phyloP scores from a whole-genome alignment of 441 rosid genomes.

The Erodium trifolium region DNA sequence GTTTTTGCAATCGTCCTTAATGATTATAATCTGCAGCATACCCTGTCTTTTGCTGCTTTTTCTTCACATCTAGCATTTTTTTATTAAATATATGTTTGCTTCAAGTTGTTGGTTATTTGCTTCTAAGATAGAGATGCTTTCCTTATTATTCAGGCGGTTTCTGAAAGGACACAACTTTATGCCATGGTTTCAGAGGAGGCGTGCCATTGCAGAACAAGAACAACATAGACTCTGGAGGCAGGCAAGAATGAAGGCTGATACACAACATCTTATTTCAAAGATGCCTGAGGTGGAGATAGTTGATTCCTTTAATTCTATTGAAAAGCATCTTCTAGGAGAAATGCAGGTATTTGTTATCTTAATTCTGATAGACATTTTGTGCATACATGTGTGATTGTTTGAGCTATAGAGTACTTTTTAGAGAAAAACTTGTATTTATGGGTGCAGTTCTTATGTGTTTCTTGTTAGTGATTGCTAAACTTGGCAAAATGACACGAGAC shows the following conservation, averaged over 20 bases:
- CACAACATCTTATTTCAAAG: conserved; percentile 48
- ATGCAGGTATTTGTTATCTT: conserved; percentile 38
- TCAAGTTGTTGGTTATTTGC: conserved; percentile 10
- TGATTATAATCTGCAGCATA: neutral
- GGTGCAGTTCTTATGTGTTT: neutral
- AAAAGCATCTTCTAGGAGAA: conserved; percentile 71
- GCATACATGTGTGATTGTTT: neutral
- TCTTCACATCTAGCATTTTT: neutral
- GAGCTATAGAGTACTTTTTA: neutral
- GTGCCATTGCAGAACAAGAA: conserved; percentile 69
- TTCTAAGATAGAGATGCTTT: conserved; percentile 17
- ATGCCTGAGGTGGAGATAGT: conserved; percentile 84
- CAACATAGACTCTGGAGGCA: conserved; percentile 81
- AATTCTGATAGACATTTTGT: neutral
- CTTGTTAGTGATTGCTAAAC: neutral
- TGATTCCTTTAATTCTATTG: conserved; percentile 87
- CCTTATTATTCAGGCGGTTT: conserved; percentile 61
- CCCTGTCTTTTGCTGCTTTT: neutral
- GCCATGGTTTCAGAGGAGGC: conserved; percentile 93
- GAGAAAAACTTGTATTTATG: neutral
- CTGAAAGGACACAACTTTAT: conserved; percentile 78
- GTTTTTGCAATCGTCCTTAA: too few species aligned
- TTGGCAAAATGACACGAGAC: neutral
- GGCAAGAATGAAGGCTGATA: conserved; percentile 73
- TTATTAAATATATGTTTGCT: neutral